Percentiles rank a stretch among this genome's conserved stretches.
These are phyloP conservation scores for Neonectria magnoliae DNA, from an alignment of 2,329 filamentous ascomycete species.

Conservation along the genomic window DNA sequence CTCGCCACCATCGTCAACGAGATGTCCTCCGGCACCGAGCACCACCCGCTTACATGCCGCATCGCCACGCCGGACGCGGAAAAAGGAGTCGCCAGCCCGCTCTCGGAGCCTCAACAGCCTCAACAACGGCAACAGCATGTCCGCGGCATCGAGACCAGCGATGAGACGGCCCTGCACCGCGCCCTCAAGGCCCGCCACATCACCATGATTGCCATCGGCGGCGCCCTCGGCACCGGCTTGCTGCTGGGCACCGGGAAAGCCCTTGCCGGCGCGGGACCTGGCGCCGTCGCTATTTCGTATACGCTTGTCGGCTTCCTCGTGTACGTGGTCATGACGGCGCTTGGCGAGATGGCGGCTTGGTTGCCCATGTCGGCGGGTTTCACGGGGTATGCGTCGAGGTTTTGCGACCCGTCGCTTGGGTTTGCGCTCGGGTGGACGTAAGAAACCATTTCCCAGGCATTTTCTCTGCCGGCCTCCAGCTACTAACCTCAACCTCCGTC, in stretches of 20 bases:
- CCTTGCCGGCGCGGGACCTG: slow-evolving; percentile 65
- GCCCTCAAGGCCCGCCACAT: slow-evolving; percentile 65
- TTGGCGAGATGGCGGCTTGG: slow-evolving; percentile 88
- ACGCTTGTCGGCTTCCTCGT: slow-evolving; percentile 75
- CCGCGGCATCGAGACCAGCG: slow-evolving; percentile 58
- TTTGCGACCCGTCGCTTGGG: slow-evolving; percentile 82
- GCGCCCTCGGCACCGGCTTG: slow-evolving; percentile 77
- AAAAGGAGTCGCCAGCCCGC: not conserved
- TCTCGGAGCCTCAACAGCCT: not conserved
- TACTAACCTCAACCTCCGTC: not conserved
- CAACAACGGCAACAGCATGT: not conserved
- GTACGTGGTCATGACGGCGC: slow-evolving; percentile 81
- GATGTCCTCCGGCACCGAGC: not conserved
- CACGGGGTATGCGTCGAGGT: slow-evolving; percentile 81
- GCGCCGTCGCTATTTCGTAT: slow-evolving; percentile 76
- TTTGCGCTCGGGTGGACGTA: slow-evolving; percentile 81
- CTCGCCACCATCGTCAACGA: not conserved
- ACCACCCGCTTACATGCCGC: not conserved
- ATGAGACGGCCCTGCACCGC: slow-evolving; percentile 59
- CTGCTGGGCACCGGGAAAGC: slow-evolving; percentile 73
- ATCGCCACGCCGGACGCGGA: not conserved
- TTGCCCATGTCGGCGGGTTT: slow-evolving; percentile 81
- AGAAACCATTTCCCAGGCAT: slow-evolving; percentile 32
- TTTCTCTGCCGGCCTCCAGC: not conserved
- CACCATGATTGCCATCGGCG: slow-evolving; percentile 75